Conservation (phyloP, 2,329 filamentous ascomycete genomes). For the Shiraia bambusicola region DNA sequence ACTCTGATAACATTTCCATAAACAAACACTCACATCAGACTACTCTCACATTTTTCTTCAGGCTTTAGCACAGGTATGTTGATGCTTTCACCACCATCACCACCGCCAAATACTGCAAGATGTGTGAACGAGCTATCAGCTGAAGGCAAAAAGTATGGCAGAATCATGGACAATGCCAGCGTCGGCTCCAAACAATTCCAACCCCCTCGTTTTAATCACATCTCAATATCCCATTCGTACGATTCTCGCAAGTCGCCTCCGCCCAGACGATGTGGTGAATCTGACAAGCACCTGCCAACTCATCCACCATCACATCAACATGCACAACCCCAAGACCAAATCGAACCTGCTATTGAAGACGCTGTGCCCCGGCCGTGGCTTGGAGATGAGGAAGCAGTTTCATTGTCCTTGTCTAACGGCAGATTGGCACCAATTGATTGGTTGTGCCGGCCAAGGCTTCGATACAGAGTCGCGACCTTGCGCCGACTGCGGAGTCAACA, state of each 20-base stretch:
- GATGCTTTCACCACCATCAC: too few species aligned
- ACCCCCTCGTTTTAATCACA: too few species aligned
- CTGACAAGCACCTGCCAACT: slow-evolving; percentile 7
- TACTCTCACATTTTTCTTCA: too few species aligned
- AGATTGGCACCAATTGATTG: background rate
- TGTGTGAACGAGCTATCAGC: too few species aligned
- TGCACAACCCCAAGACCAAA: slow-evolving; percentile 7
- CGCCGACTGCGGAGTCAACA: slow-evolving; percentile 19
- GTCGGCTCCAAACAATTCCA: too few species aligned
- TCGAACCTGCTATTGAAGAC: slow-evolving; percentile 12
- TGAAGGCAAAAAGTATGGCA: too few species aligned
- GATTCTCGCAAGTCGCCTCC: slow-evolving; percentile 4
- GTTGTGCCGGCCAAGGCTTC: slow-evolving; percentile 5
- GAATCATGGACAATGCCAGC: too few species aligned
- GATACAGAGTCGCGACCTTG: slow-evolving; percentile 19
- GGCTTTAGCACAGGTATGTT: too few species aligned
- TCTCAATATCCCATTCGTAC: too few species aligned
- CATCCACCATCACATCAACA: slow-evolving; percentile 6
- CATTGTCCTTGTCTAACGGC: slow-evolving; percentile 8
- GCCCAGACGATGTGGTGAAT: slow-evolving; percentile 5
- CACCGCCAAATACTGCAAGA: too few species aligned
- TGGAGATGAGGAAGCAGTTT: background rate
- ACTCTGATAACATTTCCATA: slow-evolving; percentile 1
- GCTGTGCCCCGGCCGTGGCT: slow-evolving; percentile 9
- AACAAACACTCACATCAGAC: too few species aligned